Base-by-base conservation (phyloP, 345 rosid genomes). In the Turnera subulata region DNA sequence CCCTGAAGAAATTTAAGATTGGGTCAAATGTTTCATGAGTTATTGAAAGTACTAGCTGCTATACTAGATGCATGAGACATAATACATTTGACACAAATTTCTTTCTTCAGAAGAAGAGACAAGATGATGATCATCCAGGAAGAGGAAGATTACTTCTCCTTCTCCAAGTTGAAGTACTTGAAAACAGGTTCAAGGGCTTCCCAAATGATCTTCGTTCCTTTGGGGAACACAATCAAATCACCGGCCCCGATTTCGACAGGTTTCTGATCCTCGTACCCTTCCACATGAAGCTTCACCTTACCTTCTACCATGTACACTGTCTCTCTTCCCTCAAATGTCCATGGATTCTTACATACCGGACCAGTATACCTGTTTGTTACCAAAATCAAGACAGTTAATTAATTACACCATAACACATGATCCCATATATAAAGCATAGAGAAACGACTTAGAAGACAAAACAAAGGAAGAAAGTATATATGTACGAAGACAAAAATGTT, bases 201-300 rank as follows among this genome's bases (percentile, higher is more conserved):
- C 78, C 78, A 79, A 43, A 67, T 66, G 42, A 75, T 60, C 44
- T 72, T 78, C 83, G 75, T 79, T 33, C 83, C 83, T 62, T 75
- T 64, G 11, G 83, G 80, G 29, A 79, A 79, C 15, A 75, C 68
- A 50, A 64, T 78, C 75, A 79, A 63, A 70, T 79, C 80, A 23
- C 83, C 78, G 11, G 75, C 70, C 29, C 73, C 62, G 17, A 78
- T 75, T 62, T 72, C 78, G 11, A 79, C 72, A 49, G 69, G 61
- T 20, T 60, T n/a, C n/a, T n/a, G n/a, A n/a, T n/a, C 82, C 56
- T 75, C 78, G 5, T 56, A 23, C 20, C 80, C 83, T 2, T 79
- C 74, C 6, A 66, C 75, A 40, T 29, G 18, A 40, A 78, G 76
- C 32, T 26, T 62, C 55, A 75, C 83, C 56, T 67, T 75, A 10